Conservation (phyloP, 257 asterid genomes). For the Fraxinus quadrangulata region DNA sequence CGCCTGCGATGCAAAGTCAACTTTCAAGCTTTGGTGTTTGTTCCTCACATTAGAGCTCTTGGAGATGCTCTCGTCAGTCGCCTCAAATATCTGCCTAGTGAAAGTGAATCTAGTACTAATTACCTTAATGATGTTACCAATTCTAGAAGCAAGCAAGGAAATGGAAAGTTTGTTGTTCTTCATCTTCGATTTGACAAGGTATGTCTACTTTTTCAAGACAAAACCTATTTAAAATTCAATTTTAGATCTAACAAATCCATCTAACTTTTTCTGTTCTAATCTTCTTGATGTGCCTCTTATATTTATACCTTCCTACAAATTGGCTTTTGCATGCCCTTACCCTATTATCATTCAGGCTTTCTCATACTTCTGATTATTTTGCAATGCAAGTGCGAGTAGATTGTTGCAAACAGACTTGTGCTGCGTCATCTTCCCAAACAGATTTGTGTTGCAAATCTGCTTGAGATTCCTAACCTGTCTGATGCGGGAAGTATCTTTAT, state of each 20-base stretch:
- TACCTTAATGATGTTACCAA: constrained; percentile 44
- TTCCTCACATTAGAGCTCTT: constrained; percentile 80
- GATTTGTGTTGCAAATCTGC: background rate
- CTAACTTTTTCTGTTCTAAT: background rate
- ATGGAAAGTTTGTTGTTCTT: constrained; percentile 78
- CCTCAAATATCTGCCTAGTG: constrained; percentile 54
- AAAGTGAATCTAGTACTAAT: constrained; percentile 41
- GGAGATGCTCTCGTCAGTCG: constrained; percentile 86
- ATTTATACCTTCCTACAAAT: background rate
- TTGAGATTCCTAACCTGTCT: no score
- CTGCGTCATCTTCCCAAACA: background rate
- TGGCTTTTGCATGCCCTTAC: no score
- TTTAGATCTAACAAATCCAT: background rate
- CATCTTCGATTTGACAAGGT: constrained; percentile 99
- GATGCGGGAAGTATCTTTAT: background rate
- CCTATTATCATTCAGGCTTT: background rate
- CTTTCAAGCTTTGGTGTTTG: constrained; percentile 83
- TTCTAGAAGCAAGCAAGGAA: constrained; percentile 41
- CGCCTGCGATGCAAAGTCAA: constrained; percentile 93
- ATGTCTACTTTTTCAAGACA: constrained; percentile 1
- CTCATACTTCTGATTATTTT: background rate
- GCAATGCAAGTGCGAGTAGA: background rate
- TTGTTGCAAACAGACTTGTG: background rate
- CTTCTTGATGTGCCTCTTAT: background rate
- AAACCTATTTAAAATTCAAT: background rate